Evolutionary conservation across 768 basidiomycete genomes (phyloP).

Genomic region (Russula griseocarnosa): DNA sequence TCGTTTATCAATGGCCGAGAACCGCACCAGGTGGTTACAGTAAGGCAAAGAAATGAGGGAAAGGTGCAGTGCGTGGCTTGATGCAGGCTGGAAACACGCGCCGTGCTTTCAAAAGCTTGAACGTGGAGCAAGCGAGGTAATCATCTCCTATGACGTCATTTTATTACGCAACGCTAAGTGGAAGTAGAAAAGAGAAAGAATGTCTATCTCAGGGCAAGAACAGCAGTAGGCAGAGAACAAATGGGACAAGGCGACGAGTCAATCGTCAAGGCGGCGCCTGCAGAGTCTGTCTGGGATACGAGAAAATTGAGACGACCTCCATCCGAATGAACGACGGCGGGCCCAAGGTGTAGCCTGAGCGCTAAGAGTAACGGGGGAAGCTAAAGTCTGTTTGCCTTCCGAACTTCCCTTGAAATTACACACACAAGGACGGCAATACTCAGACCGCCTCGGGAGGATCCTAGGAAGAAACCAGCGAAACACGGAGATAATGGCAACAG

Average conservation of each 20-base stretch:
- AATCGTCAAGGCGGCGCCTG: slow-evolving; percentile 5
- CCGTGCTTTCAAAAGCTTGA: not conserved
- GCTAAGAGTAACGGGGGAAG: not conserved
- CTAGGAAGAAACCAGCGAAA: slow-evolving; percentile 6
- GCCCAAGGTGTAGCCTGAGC: slow-evolving; percentile 5
- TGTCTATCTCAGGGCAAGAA: not conserved
- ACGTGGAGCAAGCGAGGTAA: slow-evolving; percentile 9
- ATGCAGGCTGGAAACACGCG: slow-evolving; percentile 4
- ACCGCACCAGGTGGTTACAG: slow-evolving; percentile 16
- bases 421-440: not conserved
- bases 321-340: slow-evolving; percentile 2
- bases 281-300: slow-evolving; percentile 28
- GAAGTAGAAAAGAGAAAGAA: not conserved
- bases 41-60: slow-evolving; percentile 12
- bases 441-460: not conserved
- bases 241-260: not conserved
- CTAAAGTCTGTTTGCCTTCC: not conserved
- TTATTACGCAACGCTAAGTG: no score
- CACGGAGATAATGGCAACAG: slow-evolving; percentile 11
- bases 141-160: slow-evolving; percentile 13
- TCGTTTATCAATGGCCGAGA: not conserved
- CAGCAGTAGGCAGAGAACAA: not conserved
- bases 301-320: slow-evolving; percentile 18
- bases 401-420: not conserved
- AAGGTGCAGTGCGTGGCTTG: slow-evolving; percentile 5